phyloP scores from a whole-genome alignment of 2,329 filamentous ascomycete genomes.

The Penicillium sp. region DNA sequence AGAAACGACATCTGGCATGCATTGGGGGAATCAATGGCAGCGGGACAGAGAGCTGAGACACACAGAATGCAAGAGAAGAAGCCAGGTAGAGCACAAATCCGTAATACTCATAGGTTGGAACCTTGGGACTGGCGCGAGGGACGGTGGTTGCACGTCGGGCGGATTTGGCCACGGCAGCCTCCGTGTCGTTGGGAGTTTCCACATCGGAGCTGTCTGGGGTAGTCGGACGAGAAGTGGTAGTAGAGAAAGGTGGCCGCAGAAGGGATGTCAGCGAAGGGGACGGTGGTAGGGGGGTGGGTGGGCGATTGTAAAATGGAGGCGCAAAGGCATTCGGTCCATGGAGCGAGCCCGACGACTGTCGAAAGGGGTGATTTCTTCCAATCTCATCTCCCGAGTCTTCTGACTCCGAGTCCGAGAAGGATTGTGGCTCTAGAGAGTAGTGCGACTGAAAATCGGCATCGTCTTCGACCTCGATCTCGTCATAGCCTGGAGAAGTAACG shows the following conservation, averaged over 20 bases:
- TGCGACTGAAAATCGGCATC: constrained; percentile 53
- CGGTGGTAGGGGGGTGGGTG: constrained; percentile 90
- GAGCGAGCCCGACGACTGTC: constrained; percentile 47
- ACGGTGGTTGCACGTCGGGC: constrained; percentile 65
- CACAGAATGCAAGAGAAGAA: constrained; percentile 76
- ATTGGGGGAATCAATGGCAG: neutral
- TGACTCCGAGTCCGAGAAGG: constrained; percentile 42
- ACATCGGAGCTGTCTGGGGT: constrained; percentile 91
- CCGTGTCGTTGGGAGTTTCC: constrained; percentile 67
- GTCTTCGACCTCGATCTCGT: constrained; percentile 40
- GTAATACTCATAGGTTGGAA: constrained; percentile 99
- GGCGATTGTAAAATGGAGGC: constrained; percentile 94
- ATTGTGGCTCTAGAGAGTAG: constrained; percentile 47
- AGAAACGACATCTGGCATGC: neutral
- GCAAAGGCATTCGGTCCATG: constrained; percentile 58
- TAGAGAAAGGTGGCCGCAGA: constrained; percentile 70
- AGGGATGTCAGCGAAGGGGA: constrained; percentile 92
- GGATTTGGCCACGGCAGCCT: constrained; percentile 63
- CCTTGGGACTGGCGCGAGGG: constrained; percentile 83
- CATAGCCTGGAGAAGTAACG: constrained; percentile 34
- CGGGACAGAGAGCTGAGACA: constrained; percentile 42
- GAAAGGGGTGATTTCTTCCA: constrained; percentile 43
- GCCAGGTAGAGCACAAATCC: constrained; percentile 96
- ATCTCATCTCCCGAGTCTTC: constrained; percentile 38
- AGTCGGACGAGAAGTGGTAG: constrained; percentile 78